Base-by-base conservation (phyloP, 192 early-diverging fungal genomes). In the Coemansia sp. region DNA sequence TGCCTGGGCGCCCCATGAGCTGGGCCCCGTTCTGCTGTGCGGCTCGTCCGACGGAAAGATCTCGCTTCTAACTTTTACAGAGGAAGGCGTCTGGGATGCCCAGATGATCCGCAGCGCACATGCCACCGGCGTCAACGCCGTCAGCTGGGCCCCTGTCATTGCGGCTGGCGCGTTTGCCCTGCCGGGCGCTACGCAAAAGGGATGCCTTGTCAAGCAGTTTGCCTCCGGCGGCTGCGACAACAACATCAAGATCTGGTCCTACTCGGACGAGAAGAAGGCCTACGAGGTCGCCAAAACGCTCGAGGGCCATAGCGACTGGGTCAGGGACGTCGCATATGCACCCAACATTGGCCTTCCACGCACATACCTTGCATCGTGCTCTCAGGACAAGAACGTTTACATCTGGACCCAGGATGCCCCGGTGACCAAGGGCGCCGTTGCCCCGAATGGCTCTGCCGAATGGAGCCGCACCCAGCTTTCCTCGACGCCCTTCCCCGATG, bases 141-240 rank as follows among this genome's bases (percentile, higher is more conserved):
- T 99, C 9, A 85, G 85, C 43, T 99, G 97, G 97, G 91, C 93
- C 28, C 94, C 97, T 11, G 79, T 91, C 24, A 85, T 89, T 43
- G 81, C 82, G 24, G 83, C 79, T 23, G 81, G 80, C 28, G 76
- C 81, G 13, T 62, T 77, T 67, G 53, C 58, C 25, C 39, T 66
- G 56, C 50, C 58, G 5, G 74, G 62, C 27, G 52, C 54, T 7
- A 25, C 64, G 1, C 56, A 66, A 23, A 60, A 58, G 43, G 58
- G 76, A 1, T 77, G 78, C 32, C 57, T 81, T 10, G 58, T 84
- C 27, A 94, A 87, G 56, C 85, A 92, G 46, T 84, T 99, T 64
- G 90, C 90, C 23, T 85, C 88, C 23, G 95, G 85, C 37, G 97
- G 97, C 26, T 96, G 97, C 62, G 97, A 99, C 67, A 97, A 95